Evolutionary conservation across 331 rosid genomes (phyloP).

Genomic region (Malus hybrid): DNA sequence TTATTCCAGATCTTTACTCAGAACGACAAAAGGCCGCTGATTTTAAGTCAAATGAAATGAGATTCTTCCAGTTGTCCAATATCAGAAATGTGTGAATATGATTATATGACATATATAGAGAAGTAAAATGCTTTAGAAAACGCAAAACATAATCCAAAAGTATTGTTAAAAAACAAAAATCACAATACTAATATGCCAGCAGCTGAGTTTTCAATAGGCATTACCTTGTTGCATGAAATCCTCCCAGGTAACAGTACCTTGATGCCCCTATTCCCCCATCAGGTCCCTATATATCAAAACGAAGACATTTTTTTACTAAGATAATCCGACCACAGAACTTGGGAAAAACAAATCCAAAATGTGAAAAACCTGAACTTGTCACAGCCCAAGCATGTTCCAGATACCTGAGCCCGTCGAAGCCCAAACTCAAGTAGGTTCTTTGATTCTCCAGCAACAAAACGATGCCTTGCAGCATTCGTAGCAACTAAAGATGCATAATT

Average conservation of each 20-base stretch:
- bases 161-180: background rate
- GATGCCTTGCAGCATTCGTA: conserved; percentile 96
- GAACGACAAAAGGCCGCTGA: conserved; percentile 2
- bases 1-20: conserved; percentile 10
- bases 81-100: background rate
- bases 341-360: conserved; percentile 9
- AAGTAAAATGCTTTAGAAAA: background rate
- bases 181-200: background rate
- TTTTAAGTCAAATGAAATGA: background rate
- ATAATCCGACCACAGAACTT: background rate
- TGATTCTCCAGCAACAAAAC: conserved; percentile 92
- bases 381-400: conserved; percentile 51
- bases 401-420: conserved; percentile 95
- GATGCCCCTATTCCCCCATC: conserved; percentile 96
- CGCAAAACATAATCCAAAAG: background rate
- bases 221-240: conserved; percentile 98
- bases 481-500: conserved; percentile 82
- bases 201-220: background rate
- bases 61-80: background rate
- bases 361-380: conserved; percentile 45
- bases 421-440: conserved; percentile 93
- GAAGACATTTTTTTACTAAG: conserved; percentile 6
- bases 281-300: conserved; percentile 64
- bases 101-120: background rate
- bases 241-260: conserved; percentile 93